Evolutionary conservation across 495 filamentous ascomycete species (phyloP).

Genomic region (Bombardia bombarda): DNA sequence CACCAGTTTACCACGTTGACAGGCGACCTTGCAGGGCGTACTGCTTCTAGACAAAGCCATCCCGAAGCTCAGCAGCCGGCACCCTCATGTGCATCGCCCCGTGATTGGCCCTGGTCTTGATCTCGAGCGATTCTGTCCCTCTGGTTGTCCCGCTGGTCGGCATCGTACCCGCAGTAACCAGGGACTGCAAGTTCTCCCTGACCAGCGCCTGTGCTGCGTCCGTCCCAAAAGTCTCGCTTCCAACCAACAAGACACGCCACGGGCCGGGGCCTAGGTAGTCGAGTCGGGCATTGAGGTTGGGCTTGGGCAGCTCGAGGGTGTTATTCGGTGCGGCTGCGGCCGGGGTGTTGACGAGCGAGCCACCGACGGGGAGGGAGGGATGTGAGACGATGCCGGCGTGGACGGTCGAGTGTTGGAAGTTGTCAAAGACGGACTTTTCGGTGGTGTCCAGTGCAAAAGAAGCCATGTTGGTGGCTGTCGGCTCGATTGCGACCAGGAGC

Average conservation of each 20-base stretch:
- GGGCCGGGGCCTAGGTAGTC: conserved; percentile 17
- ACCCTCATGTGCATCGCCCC: conserved; percentile 30
- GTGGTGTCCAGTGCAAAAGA: conserved; percentile 26
- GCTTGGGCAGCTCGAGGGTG: conserved; percentile 18
- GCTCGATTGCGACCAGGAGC: conserved; percentile 34
- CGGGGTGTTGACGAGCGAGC: conserved; percentile 18
- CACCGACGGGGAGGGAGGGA: conserved; percentile 16
- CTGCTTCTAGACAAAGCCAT: conserved; percentile 42
- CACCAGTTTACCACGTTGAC: conserved; percentile 47
- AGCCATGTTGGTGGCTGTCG: conserved; percentile 23
- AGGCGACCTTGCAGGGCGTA: conserved; percentile 45
- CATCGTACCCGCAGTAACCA: conserved; percentile 22
- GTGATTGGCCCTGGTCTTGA: conserved; percentile 30
- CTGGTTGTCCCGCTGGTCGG: conserved; percentile 4
- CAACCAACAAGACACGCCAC: conserved; percentile 33
- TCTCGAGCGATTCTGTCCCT: conserved; percentile 18
- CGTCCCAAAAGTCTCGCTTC: conserved; percentile 19
- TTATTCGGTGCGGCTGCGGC: conserved; percentile 14
- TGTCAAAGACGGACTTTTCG: conserved; percentile 26
- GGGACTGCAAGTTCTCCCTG: conserved; percentile 19
- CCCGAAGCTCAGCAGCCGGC: conserved; percentile 8
- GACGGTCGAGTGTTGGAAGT: conserved; percentile 22
- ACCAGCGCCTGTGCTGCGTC: conserved; percentile 22
- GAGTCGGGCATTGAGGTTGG: conserved; percentile 13
- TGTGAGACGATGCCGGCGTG: conserved; percentile 31